These are phyloP conservation scores for Phaeosphaeria sp. DNA, from an alignment of 2,329 filamentous ascomycete genomes.

Conservation along the genomic window DNA sequence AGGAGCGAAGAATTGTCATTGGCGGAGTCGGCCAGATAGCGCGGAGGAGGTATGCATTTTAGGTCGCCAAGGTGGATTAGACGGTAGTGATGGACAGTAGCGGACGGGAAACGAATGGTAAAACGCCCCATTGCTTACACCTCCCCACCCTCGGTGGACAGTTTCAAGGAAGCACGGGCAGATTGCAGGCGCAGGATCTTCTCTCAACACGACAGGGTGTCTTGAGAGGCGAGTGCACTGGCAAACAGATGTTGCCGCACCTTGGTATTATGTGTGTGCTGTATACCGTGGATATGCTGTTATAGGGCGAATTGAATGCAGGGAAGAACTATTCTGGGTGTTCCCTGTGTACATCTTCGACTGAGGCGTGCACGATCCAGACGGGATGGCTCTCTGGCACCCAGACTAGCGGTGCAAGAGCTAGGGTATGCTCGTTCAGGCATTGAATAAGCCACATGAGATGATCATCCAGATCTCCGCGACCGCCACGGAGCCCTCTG, in stretches of 20 bases:
- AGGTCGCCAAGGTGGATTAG: slow-evolving; percentile 17
- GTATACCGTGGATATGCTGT: neutral
- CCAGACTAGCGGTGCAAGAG: slow-evolving; percentile 38
- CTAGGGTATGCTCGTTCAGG: slow-evolving; percentile 32
- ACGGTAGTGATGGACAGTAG: slow-evolving; percentile 14
- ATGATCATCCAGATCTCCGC: slow-evolving; percentile 41
- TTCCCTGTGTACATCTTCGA: slow-evolving; percentile 37
- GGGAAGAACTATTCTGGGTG: slow-evolving; percentile 6
- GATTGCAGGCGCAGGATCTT: neutral
- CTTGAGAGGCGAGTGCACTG: neutral
- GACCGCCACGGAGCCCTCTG: slow-evolving; percentile 34
- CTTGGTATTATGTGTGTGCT: neutral
- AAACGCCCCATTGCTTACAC: slow-evolving; percentile 5
- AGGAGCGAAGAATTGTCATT: slow-evolving; percentile 16
- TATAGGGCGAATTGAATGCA: neutral
- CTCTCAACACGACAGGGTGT: neutral
- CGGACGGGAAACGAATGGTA: slow-evolving; percentile 10
- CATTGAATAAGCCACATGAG: slow-evolving; percentile 30
- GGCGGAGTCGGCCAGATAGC: slow-evolving; percentile 26
- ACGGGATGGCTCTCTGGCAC: slow-evolving; percentile 44
- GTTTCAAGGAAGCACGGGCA: slow-evolving; percentile 1
- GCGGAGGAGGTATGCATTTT: slow-evolving; percentile 22
- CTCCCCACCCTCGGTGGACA: slow-evolving; percentile 5
- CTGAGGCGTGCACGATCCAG: slow-evolving; percentile 40
- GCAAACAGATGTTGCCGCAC: neutral